Conservation (phyloP, 1,139 yeast species). For the Sugiyamaella paludigena region DNA sequence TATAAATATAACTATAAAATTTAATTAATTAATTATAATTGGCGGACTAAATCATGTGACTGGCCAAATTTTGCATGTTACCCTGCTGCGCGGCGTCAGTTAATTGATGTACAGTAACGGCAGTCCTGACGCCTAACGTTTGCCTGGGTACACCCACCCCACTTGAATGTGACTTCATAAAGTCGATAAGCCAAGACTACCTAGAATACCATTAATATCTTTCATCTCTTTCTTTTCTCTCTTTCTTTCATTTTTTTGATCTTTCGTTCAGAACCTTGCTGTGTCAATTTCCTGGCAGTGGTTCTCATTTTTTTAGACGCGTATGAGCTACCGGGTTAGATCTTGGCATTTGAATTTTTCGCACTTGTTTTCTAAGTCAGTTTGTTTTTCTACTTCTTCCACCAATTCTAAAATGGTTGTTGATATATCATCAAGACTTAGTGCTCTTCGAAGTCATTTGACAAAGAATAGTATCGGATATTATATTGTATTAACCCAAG, state of each 20-base stretch:
- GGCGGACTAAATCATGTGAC: no score
- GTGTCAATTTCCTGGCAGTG: neutral
- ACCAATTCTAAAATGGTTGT: slow-evolving; percentile 19
- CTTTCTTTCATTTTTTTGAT: neutral
- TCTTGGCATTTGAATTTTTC: slow-evolving; percentile 12
- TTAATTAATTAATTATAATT: no score
- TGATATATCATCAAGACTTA: slow-evolving; percentile 40
- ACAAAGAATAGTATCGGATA: slow-evolving; percentile 62
- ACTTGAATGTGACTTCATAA: no score
- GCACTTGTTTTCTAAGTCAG: slow-evolving; percentile 1
- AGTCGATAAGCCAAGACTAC: no score
- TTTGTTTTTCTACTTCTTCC: neutral
- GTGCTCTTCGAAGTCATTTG: slow-evolving; percentile 65
- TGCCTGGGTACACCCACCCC: no score
- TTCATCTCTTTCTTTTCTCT: neutral
- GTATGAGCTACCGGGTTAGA: slow-evolving; percentile 10
- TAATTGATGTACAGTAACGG: no score
- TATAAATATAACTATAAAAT: no score
- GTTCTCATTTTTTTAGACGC: neutral
- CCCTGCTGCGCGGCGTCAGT: no score
- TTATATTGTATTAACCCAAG: slow-evolving; percentile 86
- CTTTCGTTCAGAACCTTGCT: neutral
- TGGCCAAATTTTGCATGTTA: no score
- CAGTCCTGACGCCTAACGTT: no score
- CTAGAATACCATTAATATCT: no score